These are phyloP conservation scores for Ephemerocybe angulata DNA, from an alignment of 768 basidiomycete genomes.

Conservation along the genomic window DNA sequence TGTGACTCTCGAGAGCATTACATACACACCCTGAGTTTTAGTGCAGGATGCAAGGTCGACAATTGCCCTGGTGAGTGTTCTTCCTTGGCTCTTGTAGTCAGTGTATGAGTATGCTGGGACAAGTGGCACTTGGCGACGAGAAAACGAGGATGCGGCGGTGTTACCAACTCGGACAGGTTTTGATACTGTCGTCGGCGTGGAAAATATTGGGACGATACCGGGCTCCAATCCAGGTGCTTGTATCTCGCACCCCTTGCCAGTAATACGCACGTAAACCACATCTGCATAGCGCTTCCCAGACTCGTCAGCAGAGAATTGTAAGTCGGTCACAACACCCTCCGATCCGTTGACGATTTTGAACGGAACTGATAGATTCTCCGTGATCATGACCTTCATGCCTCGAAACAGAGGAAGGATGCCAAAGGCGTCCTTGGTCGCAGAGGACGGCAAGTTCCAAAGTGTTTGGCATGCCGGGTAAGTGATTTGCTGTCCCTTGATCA, in stretches of 20 bases:
- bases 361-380: conserved; percentile 18
- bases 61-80: neutral
- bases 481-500: neutral
- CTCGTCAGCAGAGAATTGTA: neutral
- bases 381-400: conserved; percentile 18
- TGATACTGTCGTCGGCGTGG: too few species aligned
- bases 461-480: neutral
- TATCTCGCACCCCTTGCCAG: neutral
- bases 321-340: neutral
- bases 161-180: too few species aligned
- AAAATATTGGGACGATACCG: too few species aligned
- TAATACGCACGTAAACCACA: neutral
- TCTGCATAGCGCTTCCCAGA: neutral
- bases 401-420: conserved; percentile 14
- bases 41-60: neutral
- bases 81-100: neutral
- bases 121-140: neutral
- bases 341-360: neutral
- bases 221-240: neutral
- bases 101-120: neutral
- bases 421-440: conserved; percentile 3
- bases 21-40: neutral
- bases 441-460: conserved; percentile 13
- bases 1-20: neutral
- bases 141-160: too few species aligned